Percentiles rank a stretch among this genome's conserved stretches.
phyloP scores from a whole-genome alignment of 2,329 filamentous ascomycete genomes.

The Neopestalotiopsis clavispora region DNA sequence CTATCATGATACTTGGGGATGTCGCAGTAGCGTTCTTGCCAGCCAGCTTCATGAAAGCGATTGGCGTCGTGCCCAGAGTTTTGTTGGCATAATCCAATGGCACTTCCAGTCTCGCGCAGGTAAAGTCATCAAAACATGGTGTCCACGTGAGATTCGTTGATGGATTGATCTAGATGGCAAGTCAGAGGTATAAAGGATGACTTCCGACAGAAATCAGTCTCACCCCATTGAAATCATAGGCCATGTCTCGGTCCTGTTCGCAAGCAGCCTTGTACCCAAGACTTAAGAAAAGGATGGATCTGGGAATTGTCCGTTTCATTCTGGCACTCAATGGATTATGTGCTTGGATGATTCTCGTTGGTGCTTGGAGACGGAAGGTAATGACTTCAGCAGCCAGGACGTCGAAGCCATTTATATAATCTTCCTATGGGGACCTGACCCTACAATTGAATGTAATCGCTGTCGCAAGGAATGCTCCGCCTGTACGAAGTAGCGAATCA shows the following conservation, averaged over 20 bases:
- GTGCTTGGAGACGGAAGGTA: slow-evolving; percentile 12
- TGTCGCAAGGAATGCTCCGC: background rate
- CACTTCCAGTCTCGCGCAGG: slow-evolving; percentile 35
- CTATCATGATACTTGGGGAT: slow-evolving; percentile 33
- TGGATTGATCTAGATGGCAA: slow-evolving; percentile 30
- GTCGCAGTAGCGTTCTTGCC: slow-evolving; percentile 35
- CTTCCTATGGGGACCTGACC: background rate
- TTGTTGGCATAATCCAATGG: slow-evolving; percentile 35
- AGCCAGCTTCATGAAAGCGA: slow-evolving; percentile 36
- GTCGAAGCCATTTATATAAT: background rate
- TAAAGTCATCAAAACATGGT: slow-evolving; percentile 36
- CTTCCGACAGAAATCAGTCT: slow-evolving; percentile 14
- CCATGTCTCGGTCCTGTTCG: slow-evolving; percentile 25
- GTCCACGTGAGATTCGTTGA: slow-evolving; percentile 37
- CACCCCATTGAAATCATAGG: slow-evolving; percentile 26
- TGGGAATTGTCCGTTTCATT: slow-evolving; percentile 22
- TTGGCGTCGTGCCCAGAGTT: slow-evolving; percentile 31
- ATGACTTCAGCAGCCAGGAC: background rate
- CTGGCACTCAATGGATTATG: background rate
- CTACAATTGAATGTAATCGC: background rate
- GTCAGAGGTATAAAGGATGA: slow-evolving; percentile 14
- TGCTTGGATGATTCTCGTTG: slow-evolving; percentile 13
- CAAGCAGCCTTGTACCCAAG: slow-evolving; percentile 28
- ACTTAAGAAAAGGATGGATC: slow-evolving; percentile 24
- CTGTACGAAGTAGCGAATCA: background rate